These are phyloP conservation scores for Picea abies DNA, from an alignment of 83 land plant genomes.

Conservation along the genomic window DNA sequence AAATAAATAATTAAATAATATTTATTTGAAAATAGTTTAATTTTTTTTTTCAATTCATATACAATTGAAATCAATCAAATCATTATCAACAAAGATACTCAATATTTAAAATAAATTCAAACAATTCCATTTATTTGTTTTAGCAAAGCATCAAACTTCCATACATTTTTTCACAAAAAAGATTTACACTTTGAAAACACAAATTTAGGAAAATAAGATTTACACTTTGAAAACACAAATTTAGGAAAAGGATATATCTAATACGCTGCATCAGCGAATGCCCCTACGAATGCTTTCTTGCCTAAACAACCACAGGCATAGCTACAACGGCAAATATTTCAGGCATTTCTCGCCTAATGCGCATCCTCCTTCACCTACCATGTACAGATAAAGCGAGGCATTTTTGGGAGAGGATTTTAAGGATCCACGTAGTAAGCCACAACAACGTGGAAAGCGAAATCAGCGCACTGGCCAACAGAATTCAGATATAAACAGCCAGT, in stretches of 20 bases:
- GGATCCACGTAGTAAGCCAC: constrained; percentile 48
- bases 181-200: no score
- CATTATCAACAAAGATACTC: no score
- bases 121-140: no score
- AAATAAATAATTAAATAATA: no score
- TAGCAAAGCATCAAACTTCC: no score
- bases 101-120: no score
- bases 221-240: no score
- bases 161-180: no score
- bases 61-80: no score
- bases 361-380: constrained; percentile 41
- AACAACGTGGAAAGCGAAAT: constrained; percentile 47
- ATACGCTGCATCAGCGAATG: constrained; percentile 42
- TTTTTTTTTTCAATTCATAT: no score
- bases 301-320: constrained; percentile 30
- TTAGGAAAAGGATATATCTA: constrained; percentile 5
- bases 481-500: constrained; percentile 30
- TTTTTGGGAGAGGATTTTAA: constrained; percentile 38
- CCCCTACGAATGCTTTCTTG: constrained; percentile 39
- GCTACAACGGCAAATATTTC: constrained; percentile 49
- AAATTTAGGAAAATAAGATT: no score
- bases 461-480: constrained; percentile 43
- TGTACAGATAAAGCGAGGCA: constrained; percentile 44
- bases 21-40: no score
- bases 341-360: constrained; percentile 32